Conservation (phyloP, 768 basidiomycete genomes). For the Mycena chlorophos region DNA sequence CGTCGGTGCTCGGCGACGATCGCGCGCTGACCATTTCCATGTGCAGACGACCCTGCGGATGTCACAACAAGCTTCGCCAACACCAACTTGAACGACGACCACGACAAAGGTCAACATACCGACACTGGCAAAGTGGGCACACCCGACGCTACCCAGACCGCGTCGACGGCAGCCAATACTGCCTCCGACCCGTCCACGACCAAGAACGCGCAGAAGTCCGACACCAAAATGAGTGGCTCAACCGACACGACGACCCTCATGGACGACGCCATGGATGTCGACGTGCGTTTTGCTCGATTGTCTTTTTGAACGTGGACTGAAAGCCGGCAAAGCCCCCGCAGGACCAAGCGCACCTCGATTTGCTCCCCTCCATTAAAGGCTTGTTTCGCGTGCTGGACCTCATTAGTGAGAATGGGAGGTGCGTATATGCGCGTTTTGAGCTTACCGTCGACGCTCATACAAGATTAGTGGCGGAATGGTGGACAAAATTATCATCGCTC, state of each 20-base stretch:
- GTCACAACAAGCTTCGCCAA: background rate
- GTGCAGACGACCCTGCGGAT: background rate
- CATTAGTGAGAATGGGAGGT: constrained; percentile 47
- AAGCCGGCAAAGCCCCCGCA: background rate
- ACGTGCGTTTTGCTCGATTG: background rate
- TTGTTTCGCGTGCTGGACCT: constrained; percentile 57
- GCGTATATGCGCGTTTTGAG: background rate
- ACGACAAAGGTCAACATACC: background rate
- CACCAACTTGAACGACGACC: background rate
- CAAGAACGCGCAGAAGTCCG: background rate
- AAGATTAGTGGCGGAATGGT: constrained; percentile 34
- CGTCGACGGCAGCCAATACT: background rate
- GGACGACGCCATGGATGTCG: constrained; percentile 4
- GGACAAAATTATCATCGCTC: constrained; percentile 63
- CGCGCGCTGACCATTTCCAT: too few relatives aligned
- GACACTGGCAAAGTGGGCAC: background rate
- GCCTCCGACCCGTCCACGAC: background rate
- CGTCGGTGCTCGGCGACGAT: background rate
- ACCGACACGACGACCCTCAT: background rate
- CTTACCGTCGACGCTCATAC: background rate
- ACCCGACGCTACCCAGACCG: background rate
- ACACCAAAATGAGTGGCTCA: background rate
- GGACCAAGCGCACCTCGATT: constrained; percentile 11
- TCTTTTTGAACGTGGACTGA: background rate
- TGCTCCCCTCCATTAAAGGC: constrained; percentile 37